Evolutionary conservation across 345 rosid genomes (phyloP).

Genomic region (Kernera saxatilis): DNA sequence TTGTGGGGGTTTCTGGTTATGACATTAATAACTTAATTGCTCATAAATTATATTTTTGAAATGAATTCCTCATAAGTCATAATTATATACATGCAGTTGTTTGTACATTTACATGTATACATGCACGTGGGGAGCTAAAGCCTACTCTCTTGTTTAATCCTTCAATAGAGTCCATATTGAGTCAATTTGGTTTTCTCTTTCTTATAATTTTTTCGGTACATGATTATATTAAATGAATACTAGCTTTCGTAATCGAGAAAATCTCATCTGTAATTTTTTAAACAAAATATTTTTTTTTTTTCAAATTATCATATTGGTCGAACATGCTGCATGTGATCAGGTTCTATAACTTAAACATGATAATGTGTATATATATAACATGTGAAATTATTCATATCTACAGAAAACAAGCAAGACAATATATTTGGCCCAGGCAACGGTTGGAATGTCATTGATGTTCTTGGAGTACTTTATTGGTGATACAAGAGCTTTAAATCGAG

Average conservation of each 20-base stretch:
- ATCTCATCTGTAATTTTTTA: conserved; percentile 4
- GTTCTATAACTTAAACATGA: conserved; percentile 2
- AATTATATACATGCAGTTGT: neutral
- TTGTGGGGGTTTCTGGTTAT: conserved; percentile 17
- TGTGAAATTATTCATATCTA: neutral
- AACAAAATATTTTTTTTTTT: neutral
- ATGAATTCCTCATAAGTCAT: too few relatives aligned
- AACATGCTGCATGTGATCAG: conserved; percentile 18
- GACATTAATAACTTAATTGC: neutral
- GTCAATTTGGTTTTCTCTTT: neutral
- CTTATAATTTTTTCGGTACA: neutral
- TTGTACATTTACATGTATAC: conserved; percentile 11
- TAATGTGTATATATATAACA: conserved; percentile 4
- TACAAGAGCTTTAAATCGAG: neutral
- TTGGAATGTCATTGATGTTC: conserved; percentile 10
- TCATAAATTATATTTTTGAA: too few relatives aligned
- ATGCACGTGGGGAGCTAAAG: conserved; percentile 11
- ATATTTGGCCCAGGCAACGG: conserved; percentile 9
- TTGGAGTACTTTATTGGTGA: neutral
- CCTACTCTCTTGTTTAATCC: neutral
- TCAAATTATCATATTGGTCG: neutral
- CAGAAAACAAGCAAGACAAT: conserved; percentile 23
- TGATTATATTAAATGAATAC: neutral
- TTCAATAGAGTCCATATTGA: conserved; percentile 2
- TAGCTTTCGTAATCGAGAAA: neutral